Percentiles rank a stretch among this genome's conserved stretches.
phyloP scores from a whole-genome alignment of 805 yeast species.

The Pichia manshurica region DNA sequence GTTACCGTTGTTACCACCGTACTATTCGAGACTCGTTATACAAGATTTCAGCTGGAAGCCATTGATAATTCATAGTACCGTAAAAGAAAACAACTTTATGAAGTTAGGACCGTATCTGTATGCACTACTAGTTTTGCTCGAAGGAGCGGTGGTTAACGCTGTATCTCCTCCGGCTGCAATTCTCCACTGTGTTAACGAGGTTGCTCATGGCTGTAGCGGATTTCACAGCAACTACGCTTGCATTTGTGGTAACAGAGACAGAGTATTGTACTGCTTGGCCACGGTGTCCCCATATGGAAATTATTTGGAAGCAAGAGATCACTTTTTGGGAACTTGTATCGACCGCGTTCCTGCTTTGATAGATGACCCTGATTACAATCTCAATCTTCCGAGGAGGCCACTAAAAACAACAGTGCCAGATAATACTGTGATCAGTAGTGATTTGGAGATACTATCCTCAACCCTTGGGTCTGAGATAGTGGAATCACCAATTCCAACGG shows the following conservation, averaged over 20 bases:
- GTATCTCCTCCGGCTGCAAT: slow-evolving; percentile 25
- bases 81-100: neutral
- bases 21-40: no score
- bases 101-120: neutral
- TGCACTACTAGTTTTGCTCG: neutral
- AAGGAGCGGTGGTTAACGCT: neutral
- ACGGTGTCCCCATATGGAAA: slow-evolving; percentile 39
- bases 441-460: neutral
- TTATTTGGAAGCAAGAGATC: slow-evolving; percentile 43
- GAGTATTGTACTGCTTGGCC: slow-evolving; percentile 35
- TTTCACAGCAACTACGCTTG: slow-evolving; percentile 29
- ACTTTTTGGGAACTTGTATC: slow-evolving; percentile 41
- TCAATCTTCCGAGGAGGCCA: slow-evolving; percentile 9
- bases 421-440: no score
- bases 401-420: no score
- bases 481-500: neutral
- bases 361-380: slow-evolving; percentile 21
- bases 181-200: slow-evolving; percentile 19
- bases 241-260: slow-evolving; percentile 29
- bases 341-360: slow-evolving; percentile 31
- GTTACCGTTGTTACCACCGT: no score
- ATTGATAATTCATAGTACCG: no score
- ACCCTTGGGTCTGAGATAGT: neutral
- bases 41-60: no score
- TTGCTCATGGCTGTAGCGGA: slow-evolving; percentile 19